Evolutionary conservation across 2,329 filamentous ascomycete genomes (phyloP).

Genomic region (Fusarium humuli): DNA sequence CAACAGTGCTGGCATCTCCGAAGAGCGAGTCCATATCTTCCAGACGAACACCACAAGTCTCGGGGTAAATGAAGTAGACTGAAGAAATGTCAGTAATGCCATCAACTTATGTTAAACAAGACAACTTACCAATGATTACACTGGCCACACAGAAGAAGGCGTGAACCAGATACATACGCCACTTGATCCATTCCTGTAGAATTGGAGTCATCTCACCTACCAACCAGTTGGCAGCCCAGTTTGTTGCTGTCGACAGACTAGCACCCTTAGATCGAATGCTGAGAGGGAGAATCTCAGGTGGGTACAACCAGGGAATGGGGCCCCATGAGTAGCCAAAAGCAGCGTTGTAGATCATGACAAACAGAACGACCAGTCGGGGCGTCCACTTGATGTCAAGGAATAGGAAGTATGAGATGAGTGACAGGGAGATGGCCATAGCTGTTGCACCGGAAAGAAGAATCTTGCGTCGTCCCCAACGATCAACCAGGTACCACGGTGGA

Average conservation of each 20-base stretch:
- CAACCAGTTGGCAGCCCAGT: conserved; percentile 99
- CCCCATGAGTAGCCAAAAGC: conserved; percentile 97
- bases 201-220: conserved; percentile 96
- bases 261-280: conserved; percentile 98
- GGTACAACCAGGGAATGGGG: conserved; percentile 97
- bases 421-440: conserved; percentile 89
- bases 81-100: conserved; percentile 16
- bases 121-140: conserved; percentile 91
- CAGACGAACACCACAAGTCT: conserved; percentile 92
- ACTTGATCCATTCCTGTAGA: conserved; percentile 89
- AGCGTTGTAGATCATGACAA: conserved; percentile 98
- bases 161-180: conserved; percentile 94
- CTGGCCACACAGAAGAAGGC: conserved; percentile 96
- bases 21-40: conserved; percentile 98
- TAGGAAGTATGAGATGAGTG: conserved; percentile 93
- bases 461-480: conserved; percentile 87
- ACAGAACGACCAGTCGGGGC: conserved; percentile 86
- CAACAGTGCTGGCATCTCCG: conserved; percentile 88
- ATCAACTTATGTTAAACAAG: conserved; percentile 33
- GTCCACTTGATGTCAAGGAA: conserved; percentile 85
- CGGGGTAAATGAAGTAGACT: conserved; percentile 98
- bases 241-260: conserved; percentile 93
- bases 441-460: conserved; percentile 92
- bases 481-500: conserved; percentile 96
- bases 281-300: conserved; percentile 96